Conservation (phyloP, 495 filamentous ascomycete genomes). For the Podospora appendiculata region DNA sequence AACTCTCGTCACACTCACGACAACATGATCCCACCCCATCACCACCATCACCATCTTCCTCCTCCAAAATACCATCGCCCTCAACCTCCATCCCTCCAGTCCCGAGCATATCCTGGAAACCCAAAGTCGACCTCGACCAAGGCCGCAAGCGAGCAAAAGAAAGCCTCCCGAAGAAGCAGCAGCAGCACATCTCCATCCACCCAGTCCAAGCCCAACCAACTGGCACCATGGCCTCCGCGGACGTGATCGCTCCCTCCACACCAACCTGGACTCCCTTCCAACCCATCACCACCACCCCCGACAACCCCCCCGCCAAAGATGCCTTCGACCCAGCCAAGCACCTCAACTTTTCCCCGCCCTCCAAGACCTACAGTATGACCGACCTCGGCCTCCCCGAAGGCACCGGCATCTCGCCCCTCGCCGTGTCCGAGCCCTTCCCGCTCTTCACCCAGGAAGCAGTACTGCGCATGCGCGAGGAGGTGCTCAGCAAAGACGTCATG, state of each 20-base stretch:
- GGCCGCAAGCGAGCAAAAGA: too few relatives aligned
- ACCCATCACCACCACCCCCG: not conserved
- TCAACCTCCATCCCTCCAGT: too few relatives aligned
- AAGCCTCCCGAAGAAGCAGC: too few relatives aligned
- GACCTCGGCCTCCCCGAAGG: slow-evolving; percentile 50
- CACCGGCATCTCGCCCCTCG: slow-evolving; percentile 55
- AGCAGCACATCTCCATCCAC: too few relatives aligned
- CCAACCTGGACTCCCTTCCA: not conserved
- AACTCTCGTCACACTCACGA: too few relatives aligned
- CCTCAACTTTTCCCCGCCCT: slow-evolving; percentile 42
- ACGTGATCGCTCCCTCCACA: not conserved
- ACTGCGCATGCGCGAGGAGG: slow-evolving; percentile 56
- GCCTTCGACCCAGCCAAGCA: slow-evolving; percentile 39
- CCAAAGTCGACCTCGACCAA: too few relatives aligned
- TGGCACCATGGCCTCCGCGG: slow-evolving; percentile 4
- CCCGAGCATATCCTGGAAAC: too few relatives aligned
- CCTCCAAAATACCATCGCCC: too few relatives aligned
- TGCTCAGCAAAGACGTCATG: slow-evolving; percentile 55
- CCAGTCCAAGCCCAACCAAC: too few relatives aligned
- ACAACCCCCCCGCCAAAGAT: not conserved
- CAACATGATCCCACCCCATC: too few relatives aligned
- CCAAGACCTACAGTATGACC: slow-evolving; percentile 50
- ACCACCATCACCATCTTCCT: too few relatives aligned
- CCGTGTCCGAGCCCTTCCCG: slow-evolving; percentile 65
- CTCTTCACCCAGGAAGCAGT: slow-evolving; percentile 64